Conservation (phyloP, 2,329 filamentous ascomycete species). For the Diaporthe sp. region DNA sequence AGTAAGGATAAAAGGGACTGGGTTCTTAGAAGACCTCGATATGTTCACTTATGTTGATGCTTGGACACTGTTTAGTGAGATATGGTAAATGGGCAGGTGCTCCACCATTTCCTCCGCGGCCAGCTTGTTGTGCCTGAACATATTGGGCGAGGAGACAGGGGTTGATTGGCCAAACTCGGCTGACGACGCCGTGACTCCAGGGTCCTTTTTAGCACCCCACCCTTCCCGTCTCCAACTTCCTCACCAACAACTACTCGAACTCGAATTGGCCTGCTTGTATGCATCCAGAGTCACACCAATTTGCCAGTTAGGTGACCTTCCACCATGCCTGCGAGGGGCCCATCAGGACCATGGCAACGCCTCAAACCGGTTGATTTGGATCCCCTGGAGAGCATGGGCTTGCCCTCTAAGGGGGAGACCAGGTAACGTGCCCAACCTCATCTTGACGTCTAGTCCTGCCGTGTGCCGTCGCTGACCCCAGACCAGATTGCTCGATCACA, state of each 20-base stretch:
- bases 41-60: not conserved
- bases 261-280: not conserved
- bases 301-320: not conserved
- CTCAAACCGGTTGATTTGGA: conserved; percentile 82
- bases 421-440: conserved; percentile 66
- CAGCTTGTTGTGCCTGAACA: not conserved
- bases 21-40: not conserved
- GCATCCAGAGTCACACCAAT: not conserved
- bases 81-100: no score
- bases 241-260: conserved; percentile 2
- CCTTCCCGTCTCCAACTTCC: conserved; percentile 1
- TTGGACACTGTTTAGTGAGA: not conserved
- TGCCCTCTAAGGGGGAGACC: conserved; percentile 91
- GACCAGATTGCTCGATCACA: conserved; percentile 76
- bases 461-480: conserved; percentile 29
- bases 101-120: not conserved
- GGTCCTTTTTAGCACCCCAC: not conserved
- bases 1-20: not conserved
- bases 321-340: conserved; percentile 46
- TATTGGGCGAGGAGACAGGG: not conserved
- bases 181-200: not conserved
- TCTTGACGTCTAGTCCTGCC: conserved; percentile 6
- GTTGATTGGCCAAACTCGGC: not conserved
- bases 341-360: conserved; percentile 74
- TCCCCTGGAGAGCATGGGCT: conserved; percentile 82